Base-by-base conservation (phyloP, 495 filamentous ascomycete species). In the Aspergillus steynii region DNA sequence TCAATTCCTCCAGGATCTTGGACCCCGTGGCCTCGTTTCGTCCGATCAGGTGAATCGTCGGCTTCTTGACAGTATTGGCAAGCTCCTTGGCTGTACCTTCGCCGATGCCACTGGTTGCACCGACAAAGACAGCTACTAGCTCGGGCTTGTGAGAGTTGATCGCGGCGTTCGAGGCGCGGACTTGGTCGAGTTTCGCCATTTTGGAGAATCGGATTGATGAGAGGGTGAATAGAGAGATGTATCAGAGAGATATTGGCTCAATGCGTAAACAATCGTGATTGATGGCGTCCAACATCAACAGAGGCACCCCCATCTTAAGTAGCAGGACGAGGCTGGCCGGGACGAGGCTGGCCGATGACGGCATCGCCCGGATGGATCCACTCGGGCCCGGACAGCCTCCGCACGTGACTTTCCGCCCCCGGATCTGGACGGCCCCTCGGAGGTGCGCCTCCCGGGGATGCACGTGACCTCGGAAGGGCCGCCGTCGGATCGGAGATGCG, bases 91-190 rank as follows among this genome's bases (percentile, higher is more conserved):
- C 66, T 0, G 85, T 79, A 5, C 71, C 60, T 61, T 84, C 78
- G 32, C 85, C 88, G 57, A 90, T 82, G 32, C 86, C 88, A 48
- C 77, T 80, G 0, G 88, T 90, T 27, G 71, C 88, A 34, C 88
- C 86, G 10, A 85, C 82, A 63, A 87, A 86, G 54, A 88, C 79
- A 31, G 79, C 83, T 3, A 83, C 77, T 1, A 84, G 67, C 4
- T 75, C 72, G 0, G 70, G 31, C 8, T 79, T 79, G 15, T 83
- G 71, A 0, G 59, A 27, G 5, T 68, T 64, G 8, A 67, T 59
- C 3, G 51, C 28, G 4, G 58, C 29, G 29, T 67, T 67, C 25
- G 64, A 63, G 47, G 55, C 34, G 29, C 60, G 63, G 48, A 57
- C 60, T 50, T 65, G 46, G 29, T 27, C 50, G 15, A 65, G 51